phyloP scores from a whole-genome alignment of 129 eudicot genomes.

The Chrysanthemum lavandulifolium region DNA sequence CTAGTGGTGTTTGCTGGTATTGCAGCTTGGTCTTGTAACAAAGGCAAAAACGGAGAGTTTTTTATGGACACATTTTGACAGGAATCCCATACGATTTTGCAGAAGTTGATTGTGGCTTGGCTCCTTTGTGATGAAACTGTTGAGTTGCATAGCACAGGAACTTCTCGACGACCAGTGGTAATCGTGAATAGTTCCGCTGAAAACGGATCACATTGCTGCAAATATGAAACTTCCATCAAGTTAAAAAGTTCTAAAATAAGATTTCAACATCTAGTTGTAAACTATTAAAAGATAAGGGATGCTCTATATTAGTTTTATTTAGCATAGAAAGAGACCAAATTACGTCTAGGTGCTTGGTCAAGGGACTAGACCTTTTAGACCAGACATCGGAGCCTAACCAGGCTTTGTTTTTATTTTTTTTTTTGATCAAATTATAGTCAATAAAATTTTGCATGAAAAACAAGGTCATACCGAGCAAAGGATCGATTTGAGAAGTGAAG shows the following conservation, averaged over 20 bases:
- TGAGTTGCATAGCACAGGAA: constrained; percentile 73
- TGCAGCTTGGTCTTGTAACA: constrained; percentile 47
- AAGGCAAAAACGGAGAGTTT: constrained; percentile 65
- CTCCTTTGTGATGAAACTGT: constrained; percentile 34
- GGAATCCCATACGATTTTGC: constrained; percentile 57
- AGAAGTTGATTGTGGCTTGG: constrained; percentile 46
- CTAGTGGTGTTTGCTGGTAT: constrained; percentile 43
- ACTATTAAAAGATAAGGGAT: too few species aligned
- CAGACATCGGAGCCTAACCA: too few species aligned
- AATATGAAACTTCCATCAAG: neutral
- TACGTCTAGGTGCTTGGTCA: too few species aligned
- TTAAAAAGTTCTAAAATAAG: too few species aligned
- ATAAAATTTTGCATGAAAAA: neutral
- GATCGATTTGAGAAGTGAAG: constrained; percentile 62
- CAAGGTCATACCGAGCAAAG: constrained; percentile 64
- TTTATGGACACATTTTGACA: constrained; percentile 56
- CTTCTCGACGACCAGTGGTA: constrained; percentile 37
- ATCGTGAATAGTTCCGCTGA: constrained; percentile 60
- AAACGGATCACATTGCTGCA: constrained; percentile 77
- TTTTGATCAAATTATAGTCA: too few species aligned
- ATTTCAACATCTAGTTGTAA: too few species aligned
- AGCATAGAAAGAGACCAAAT: too few species aligned
- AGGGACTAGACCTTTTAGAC: too few species aligned
- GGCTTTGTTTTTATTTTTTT: too few species aligned
- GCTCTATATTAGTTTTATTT: too few species aligned